Base-by-base conservation (phyloP, 2,329 filamentous ascomycete genomes). In the Colletotrichum limetticola region DNA sequence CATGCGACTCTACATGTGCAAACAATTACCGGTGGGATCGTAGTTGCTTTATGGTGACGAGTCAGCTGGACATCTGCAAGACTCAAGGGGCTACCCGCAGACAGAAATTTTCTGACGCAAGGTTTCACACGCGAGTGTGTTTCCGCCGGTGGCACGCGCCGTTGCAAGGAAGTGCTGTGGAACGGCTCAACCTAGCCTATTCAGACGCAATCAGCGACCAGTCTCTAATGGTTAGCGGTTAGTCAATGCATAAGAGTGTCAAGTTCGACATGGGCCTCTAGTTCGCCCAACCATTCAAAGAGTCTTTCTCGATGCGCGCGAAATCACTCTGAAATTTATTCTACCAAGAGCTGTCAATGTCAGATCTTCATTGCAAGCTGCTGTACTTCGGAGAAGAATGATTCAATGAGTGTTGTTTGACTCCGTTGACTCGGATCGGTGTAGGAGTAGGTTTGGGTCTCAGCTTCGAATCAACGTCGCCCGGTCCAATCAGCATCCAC, bases 121-220 rank as follows among this genome's bases (percentile, higher is more conserved):
- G 24, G 62, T 65, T 65, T 65, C 62, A 57, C 8, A 28, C n/a
- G 19, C 14, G 14, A 56, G 16, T 42, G 49, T 65, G 62, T 56
- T 56, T 56, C 30, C 9, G 32, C 5, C 8, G 24, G 52, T 8
- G 16, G 52, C 9, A 56, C 24, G 32, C 30, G 37, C 62, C 22
- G 22, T 42, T 56, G 24, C 62, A 42, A 56, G 62, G 52, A 22
- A 30, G 30, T 14, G 24, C 52, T 56, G 30, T 12, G 62, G 49
- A 37, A 65, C 62, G 22, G n/a, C 61, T 64, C 30, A 6, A 37
- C 8, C 14, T 22, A 26, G 28, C 61, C 22, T 30, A 26, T 52
- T 8, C n/a, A 19, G 46, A 37, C 19, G 9, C 24, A n/a, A 52
- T 12, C 28, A 49, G 35, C 28, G 28, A 53, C 28, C n/a, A 35